These are phyloP conservation scores for Rhizophora mangle DNA, from an alignment of 345 rosid genomes.

Conservation along the genomic window DNA sequence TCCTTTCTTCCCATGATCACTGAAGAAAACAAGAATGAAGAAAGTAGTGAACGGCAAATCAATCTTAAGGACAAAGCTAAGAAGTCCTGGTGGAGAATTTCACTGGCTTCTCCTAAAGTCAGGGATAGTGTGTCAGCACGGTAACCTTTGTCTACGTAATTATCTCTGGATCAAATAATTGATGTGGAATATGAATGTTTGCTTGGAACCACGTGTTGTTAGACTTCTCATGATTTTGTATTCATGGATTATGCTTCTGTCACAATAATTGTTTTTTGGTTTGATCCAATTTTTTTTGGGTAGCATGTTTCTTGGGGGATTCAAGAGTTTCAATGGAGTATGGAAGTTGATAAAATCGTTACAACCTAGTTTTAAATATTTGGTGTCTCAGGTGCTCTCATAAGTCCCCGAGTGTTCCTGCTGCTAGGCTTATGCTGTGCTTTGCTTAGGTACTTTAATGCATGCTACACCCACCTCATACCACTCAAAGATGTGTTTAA, in stretches of 20 bases:
- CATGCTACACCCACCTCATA: no score
- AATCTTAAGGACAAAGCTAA: constrained; percentile 38
- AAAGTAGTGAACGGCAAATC: constrained; percentile 34
- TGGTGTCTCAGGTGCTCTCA: no score
- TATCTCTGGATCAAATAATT: background rate
- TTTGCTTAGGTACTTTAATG: background rate
- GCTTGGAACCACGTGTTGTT: no score
- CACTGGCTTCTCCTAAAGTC: constrained; percentile 78
- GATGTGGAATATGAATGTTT: no score
- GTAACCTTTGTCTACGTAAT: constrained; percentile 30
- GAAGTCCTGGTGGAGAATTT: constrained; percentile 79
- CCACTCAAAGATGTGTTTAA: background rate
- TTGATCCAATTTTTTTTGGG: no score
- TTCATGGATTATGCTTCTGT: no score
- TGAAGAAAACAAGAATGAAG: constrained; percentile 37
- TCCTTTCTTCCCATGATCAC: constrained; percentile 62
- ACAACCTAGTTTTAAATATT: background rate
- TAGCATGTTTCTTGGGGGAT: background rate
- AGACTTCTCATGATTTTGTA: no score
- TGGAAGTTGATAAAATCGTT: background rate
- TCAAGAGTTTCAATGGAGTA: background rate
- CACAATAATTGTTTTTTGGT: no score
- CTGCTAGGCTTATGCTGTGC: background rate
- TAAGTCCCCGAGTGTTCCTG: background rate
- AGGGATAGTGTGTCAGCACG: constrained; percentile 45